Evolutionary conservation across 805 yeast species (phyloP).

Genomic region (Candida rishiriensis): DNA sequence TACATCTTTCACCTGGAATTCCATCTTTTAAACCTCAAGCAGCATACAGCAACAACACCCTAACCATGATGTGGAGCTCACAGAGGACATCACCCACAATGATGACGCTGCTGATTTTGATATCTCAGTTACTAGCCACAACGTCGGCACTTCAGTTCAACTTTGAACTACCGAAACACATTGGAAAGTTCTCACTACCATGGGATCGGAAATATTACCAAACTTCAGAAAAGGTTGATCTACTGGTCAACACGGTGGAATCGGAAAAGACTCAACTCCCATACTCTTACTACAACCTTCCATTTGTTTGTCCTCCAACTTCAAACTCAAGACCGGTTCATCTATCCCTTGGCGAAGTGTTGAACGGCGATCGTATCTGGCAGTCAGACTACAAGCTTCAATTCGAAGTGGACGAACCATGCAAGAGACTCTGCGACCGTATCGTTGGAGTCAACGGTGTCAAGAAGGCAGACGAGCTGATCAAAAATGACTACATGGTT

Average conservation of each 20-base stretch:
- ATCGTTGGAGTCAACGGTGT: constrained; percentile 48
- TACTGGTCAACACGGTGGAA: constrained; percentile 73
- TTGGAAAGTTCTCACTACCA: constrained; percentile 9
- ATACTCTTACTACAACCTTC: constrained; percentile 69
- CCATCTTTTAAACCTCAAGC: too few species aligned
- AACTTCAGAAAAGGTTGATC: constrained; percentile 58
- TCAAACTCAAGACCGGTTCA: constrained; percentile 53
- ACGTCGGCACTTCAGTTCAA: neutral
- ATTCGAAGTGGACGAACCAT: constrained; percentile 62
- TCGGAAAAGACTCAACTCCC: constrained; percentile 77
- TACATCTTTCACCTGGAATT: too few species aligned
- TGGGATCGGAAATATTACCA: constrained; percentile 37
- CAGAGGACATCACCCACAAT: too few species aligned
- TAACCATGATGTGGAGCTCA: too few species aligned
- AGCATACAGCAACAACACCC: too few species aligned
- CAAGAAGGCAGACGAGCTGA: constrained; percentile 53
- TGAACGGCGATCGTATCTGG: constrained; percentile 78
- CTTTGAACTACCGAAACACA: neutral
- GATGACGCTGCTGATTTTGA: neutral
- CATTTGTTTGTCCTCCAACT: constrained; percentile 74
- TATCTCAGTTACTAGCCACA: neutral
- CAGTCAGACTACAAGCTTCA: constrained; percentile 62
- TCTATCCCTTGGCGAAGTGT: constrained; percentile 68
- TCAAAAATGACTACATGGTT: constrained; percentile 66
- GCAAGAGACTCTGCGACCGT: constrained; percentile 66